phyloP scores from a whole-genome alignment of 257 asterid genomes.

The Jacaranda copaia region DNA sequence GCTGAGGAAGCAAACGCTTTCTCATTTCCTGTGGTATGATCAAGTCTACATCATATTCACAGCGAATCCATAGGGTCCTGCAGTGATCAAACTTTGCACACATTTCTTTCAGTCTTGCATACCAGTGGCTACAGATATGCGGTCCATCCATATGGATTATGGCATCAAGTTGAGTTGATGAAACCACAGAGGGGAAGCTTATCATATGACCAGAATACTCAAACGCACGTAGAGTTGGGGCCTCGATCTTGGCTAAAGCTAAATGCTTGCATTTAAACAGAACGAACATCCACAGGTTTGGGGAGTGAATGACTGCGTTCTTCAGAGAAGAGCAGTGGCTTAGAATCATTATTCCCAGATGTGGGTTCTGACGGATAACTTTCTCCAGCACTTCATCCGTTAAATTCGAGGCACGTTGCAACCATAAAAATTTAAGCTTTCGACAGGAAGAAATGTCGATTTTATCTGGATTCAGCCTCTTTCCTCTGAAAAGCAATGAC shows the following conservation, averaged over 20 bases:
- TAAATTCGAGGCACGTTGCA: constrained; percentile 41
- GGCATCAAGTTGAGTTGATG: constrained; percentile 32
- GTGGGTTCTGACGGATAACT: neutral
- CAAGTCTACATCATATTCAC: constrained; percentile 32
- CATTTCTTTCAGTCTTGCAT: constrained; percentile 35
- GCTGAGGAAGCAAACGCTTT: constrained; percentile 36
- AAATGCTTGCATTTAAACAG: constrained; percentile 40
- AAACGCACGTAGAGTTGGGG: constrained; percentile 38
- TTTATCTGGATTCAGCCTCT: constrained; percentile 29
- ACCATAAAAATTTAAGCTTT: constrained; percentile 38
- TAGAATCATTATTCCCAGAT: constrained; percentile 32
- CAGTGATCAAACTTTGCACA: constrained; percentile 33
- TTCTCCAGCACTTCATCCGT: constrained; percentile 13
- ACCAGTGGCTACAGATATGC: constrained; percentile 32
- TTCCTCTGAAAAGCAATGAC: constrained; percentile 37
- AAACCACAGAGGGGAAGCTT: constrained; percentile 28
- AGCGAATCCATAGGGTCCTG: constrained; percentile 35
- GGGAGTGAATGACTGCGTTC: constrained; percentile 23
- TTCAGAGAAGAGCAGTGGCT: constrained; percentile 36
- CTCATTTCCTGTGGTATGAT: constrained; percentile 39
- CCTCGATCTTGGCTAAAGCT: constrained; percentile 28
- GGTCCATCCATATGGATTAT: constrained; percentile 32
- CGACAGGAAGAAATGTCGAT: constrained; percentile 27
- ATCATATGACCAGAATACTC: constrained; percentile 42
- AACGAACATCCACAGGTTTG: constrained; percentile 40